A percentile compares a stretch with the other conserved stretches of the same genome.
These are phyloP conservation scores for Styphnolobium japonicum DNA, from an alignment of 306 rosid species.

Conservation along the genomic window DNA sequence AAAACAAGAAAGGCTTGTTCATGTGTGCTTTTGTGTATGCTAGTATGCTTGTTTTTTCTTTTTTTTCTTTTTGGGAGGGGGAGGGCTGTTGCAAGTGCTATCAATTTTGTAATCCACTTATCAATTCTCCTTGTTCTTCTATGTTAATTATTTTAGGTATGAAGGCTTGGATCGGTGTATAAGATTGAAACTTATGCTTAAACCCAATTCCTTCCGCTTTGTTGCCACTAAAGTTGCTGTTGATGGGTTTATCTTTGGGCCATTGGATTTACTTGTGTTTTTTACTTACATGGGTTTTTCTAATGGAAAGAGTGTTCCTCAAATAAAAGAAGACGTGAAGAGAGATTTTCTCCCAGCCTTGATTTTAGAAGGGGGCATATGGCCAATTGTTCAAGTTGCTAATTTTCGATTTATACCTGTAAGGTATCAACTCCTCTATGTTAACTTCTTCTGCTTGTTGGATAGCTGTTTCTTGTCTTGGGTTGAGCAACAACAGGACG, in stretches of 20 bases:
- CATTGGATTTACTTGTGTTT: slow-evolving; percentile 69
- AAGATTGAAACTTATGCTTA: slow-evolving; percentile 52
- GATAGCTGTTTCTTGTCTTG: slow-evolving; percentile 95
- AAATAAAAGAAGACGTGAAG: slow-evolving; percentile 80
- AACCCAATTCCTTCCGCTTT: slow-evolving; percentile 68
- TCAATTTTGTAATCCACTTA: background rate
- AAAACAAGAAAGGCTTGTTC: background rate
- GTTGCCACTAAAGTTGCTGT: slow-evolving; percentile 78
- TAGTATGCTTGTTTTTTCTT: background rate
- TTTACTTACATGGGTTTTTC: slow-evolving; percentile 91
- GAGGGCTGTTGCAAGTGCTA: background rate
- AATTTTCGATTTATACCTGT: slow-evolving; percentile 86
- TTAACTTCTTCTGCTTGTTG: slow-evolving; percentile 80
- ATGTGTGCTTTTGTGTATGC: background rate
- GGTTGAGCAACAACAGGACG: slow-evolving; percentile 93
- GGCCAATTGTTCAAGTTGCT: slow-evolving; percentile 82
- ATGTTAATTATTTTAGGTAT: slow-evolving; percentile 51
- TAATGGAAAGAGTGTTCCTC: slow-evolving; percentile 63
- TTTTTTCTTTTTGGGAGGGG: background rate
- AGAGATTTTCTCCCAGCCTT: slow-evolving; percentile 85
- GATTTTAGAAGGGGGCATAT: slow-evolving; percentile 71
- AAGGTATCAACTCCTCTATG: slow-evolving; percentile 89
- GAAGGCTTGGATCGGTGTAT: slow-evolving; percentile 76
- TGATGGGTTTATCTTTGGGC: slow-evolving; percentile 75
- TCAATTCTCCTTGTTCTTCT: background rate